Conservation (phyloP, 164 flowering plant species). For the Berberis vulgaris region DNA sequence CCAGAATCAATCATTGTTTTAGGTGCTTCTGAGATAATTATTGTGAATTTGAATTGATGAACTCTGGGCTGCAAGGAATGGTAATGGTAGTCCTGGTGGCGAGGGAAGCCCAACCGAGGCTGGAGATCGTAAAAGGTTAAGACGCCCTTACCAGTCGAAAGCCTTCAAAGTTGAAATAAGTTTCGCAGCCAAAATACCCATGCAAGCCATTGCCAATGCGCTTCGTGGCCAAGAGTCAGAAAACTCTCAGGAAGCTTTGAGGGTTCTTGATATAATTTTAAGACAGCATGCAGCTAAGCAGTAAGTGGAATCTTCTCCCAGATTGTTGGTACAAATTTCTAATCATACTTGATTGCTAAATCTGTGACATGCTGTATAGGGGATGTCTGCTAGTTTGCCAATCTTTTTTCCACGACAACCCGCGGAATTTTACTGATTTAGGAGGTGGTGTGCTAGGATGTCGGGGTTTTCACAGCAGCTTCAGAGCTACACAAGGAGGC, state of each 20-base stretch:
- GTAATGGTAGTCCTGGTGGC: constrained; percentile 41
- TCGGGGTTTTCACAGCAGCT: constrained; percentile 84
- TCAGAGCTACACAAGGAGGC: constrained; percentile 75
- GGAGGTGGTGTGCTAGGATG: constrained; percentile 91
- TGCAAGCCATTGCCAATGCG: constrained; percentile 72
- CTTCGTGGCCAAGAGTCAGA: constrained; percentile 85
- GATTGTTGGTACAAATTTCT: not conserved
- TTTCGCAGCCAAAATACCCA: constrained; percentile 86
- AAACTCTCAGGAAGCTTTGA: constrained; percentile 73
- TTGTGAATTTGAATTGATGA: too few relatives aligned
- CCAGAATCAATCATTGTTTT: too few relatives aligned
- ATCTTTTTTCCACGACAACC: constrained; percentile 70
- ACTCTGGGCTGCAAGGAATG: constrained; percentile 28
- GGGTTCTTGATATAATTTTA: constrained; percentile 82
- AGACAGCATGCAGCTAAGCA: constrained; percentile 92
- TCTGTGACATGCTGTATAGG: constrained; percentile 29
- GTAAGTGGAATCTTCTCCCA: constrained; percentile 30
- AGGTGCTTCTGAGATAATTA: too few relatives aligned
- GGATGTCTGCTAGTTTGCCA: constrained; percentile 94
- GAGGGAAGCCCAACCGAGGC: constrained; percentile 45
- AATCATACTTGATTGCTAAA: not conserved
- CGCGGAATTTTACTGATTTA: constrained; percentile 50
- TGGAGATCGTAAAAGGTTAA: constrained; percentile 47
- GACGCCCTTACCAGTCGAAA: constrained; percentile 60
- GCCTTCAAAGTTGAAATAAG: constrained; percentile 69